Evolutionary conservation across 768 basidiomycete genomes (phyloP).

Genomic region (Russula ochroleuca): DNA sequence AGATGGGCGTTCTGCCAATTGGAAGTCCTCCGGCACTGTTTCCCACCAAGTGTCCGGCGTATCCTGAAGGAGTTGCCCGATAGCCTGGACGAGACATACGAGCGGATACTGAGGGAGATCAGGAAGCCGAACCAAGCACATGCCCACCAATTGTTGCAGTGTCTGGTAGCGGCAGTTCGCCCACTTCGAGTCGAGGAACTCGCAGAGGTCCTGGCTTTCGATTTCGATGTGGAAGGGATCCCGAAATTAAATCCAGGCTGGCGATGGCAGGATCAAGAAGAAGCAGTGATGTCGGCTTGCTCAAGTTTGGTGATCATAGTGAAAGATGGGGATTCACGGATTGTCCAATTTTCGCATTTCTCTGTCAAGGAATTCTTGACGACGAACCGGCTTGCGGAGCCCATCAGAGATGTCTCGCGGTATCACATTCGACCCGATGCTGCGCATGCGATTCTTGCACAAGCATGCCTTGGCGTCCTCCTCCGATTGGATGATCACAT

Average conservation of each 20-base stretch:
- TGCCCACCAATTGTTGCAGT: too few species aligned
- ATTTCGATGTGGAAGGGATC: background rate
- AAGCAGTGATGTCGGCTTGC: conserved; percentile 1
- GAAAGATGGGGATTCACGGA: background rate
- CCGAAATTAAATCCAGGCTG: background rate
- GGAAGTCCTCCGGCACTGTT: too few species aligned
- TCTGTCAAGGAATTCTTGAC: conserved; percentile 6
- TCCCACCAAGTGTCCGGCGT: too few species aligned
- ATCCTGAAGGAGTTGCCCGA: too few species aligned
- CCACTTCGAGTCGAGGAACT: too few species aligned
- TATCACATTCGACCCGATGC: background rate
- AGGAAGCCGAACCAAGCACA: too few species aligned
- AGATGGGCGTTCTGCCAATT: too few species aligned
- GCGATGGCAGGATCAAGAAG: background rate
- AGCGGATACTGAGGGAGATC: too few species aligned
- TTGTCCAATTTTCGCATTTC: background rate
- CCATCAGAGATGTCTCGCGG: background rate
- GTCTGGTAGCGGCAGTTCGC: too few species aligned
- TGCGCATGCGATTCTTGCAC: conserved; percentile 1
- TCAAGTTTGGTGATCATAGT: background rate
- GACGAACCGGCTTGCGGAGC: background rate
- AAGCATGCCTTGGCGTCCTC: background rate
- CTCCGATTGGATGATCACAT: background rate
- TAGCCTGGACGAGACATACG: too few species aligned
- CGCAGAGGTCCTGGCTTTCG: too few species aligned